Evolutionary conservation across 306 rosid genomes (phyloP), one percentile per base, ranked within the genome.

Genomic region (Quercus gilva): DNA sequence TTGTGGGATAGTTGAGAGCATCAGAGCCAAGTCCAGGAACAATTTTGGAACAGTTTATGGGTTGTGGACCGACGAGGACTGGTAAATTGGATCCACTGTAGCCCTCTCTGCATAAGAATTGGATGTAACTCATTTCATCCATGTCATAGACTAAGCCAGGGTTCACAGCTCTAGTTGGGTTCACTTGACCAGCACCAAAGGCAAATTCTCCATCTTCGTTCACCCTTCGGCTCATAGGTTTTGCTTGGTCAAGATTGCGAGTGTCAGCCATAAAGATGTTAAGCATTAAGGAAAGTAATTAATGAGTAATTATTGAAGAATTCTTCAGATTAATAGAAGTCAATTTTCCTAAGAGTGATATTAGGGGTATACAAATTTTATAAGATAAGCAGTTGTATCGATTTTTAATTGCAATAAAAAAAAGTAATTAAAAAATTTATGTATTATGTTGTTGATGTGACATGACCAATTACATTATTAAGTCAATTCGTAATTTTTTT

Each of bases 71-170:
- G 1, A 81, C 80, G 18, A 95, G 35, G 14, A 78, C 77, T 41
- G 88, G 81, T 33, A 95, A 73, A 6, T 81, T 53, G 26, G 93
- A 82, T 69, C 87, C 89, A 0, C 31, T 82, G 60, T 89, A 92
- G 67, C 99, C 99, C 76, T 92, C 97, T 2, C 45, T 87, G 88
- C 99, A 92, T 67, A 95, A 81, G 86, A 90, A 93, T 37, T 90
- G 97, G 55, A 89, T 76, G 77, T 93, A 95, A 6, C 76, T 79
- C 71, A 91, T 73, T 41, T 86, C 90, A 4, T 88, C 78, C 87
- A 87, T 85, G 78, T 93, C 99, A 29, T 92, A 95, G 75, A 95
- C 74, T 83, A 92, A 63, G 77, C 99, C 97, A 0, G 96, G 98
- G 65, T 57, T 89, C 21, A 71, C 51, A 20, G 97, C 94, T 81